Evolutionary conservation across 176 grass and related monocot species (phyloP), one percentile per base, ranked within the genome.

Genomic region (Rhipidocladum racemiflorum): DNA sequence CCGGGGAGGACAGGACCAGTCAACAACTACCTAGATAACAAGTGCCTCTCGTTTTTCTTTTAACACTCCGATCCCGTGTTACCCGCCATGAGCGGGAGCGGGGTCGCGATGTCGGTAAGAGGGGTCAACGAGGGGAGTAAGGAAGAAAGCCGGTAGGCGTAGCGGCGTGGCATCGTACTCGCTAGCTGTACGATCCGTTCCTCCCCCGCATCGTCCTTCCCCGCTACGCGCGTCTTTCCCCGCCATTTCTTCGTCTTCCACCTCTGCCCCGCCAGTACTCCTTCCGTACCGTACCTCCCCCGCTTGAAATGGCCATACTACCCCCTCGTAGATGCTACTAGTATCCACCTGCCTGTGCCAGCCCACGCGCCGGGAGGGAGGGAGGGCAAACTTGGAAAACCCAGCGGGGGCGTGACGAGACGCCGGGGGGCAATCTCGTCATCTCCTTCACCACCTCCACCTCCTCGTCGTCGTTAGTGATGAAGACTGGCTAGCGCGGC

Each of bases 151-250:
- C 0, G 3, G 79, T 82, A 0, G 1, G 34, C 1, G 3, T 50
- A 8, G 18, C 0, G 1, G 10, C 0, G 28, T 0, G 24, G 30
- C 48, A 66, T 89, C 89, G 92, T 94, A 91, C 92, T 69, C 25
- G 27, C 78, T 50, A 74, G 70, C 69, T 87, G 87, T 92, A 84
- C 92, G 86, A 70, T 48, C 70, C 76, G 24, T 85, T 87, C 92
- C 92, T 73, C 68, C 90, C 91, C 94, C 85, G 54, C 78, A 72
- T 87, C 34, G 74, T 1, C 70, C 81, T 51, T 83, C 78, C 40
- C 56, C 69, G 24, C 69, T 57, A 21, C 29, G 20, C 53, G 35
- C 21, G 32, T 21, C 89, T 15, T 43, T 7, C 76, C 56, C 7
- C 25, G 2, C 5, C 10, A 21, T 25, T 57, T 45, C 32, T 30